These are phyloP conservation scores for Mangifera indica DNA, from an alignment of 345 rosid genomes.

Conservation along the genomic window DNA sequence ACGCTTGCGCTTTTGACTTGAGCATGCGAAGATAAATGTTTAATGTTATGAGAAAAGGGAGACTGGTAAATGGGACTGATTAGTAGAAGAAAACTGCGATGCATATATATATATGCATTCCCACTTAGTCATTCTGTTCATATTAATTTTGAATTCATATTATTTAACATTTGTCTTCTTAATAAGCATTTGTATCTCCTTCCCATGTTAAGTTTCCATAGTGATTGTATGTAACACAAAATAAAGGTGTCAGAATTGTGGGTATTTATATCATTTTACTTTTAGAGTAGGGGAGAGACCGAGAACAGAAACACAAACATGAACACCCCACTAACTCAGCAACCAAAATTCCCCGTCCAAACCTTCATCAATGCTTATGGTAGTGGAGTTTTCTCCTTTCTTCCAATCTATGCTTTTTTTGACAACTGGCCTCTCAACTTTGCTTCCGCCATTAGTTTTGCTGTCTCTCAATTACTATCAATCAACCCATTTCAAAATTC, in stretches of 20 bases:
- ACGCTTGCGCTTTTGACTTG: constrained; percentile 15
- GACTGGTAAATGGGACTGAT: not conserved
- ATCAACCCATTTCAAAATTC: no score
- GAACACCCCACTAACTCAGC: constrained; percentile 13
- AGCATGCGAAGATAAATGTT: no score
- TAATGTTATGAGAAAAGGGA: no score
- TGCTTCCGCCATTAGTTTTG: not conserved
- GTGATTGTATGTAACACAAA: no score
- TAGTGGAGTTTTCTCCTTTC: constrained; percentile 19
- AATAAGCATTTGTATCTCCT: not conserved
- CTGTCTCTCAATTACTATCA: no score
- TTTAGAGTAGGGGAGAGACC: no score
- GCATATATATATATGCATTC: no score
- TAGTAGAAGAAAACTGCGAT: not conserved
- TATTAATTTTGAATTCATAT: not conserved
- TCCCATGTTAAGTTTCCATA: not conserved
- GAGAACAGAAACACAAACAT: not conserved
- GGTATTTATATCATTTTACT: no score
- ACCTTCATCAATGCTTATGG: not conserved
- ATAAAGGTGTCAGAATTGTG: no score
- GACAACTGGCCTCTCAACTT: constrained; percentile 21
- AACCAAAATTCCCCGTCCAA: not conserved
- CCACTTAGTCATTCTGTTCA: constrained; percentile 9
- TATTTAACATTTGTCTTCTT: constrained; percentile 10
- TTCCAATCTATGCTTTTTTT: constrained; percentile 14